These are phyloP conservation scores for Saccharomycopsis babjevae DNA, from an alignment of 805 yeast species.

Conservation along the genomic window DNA sequence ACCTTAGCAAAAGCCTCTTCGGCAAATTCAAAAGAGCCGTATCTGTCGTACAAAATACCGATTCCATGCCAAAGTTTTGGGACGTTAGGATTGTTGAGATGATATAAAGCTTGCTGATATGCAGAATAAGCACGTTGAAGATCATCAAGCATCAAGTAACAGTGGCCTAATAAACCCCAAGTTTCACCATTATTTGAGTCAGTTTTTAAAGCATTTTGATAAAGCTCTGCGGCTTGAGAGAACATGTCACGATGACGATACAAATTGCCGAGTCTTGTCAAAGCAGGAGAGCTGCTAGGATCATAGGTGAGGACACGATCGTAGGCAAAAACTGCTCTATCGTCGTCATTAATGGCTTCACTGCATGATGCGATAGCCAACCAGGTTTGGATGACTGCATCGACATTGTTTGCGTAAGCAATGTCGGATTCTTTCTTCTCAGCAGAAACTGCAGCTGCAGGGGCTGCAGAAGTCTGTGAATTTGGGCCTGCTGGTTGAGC, in stretches of 20 bases:
- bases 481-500: not conserved
- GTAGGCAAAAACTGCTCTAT: conserved; percentile 79
- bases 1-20: conserved; percentile 98
- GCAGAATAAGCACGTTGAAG: conserved; percentile 92
- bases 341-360: conserved; percentile 79
- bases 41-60: conserved; percentile 91
- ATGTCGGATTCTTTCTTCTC: conserved; percentile 20
- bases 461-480: conserved; percentile 9
- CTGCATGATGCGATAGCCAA: conserved; percentile 54
- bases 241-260: conserved; percentile 85
- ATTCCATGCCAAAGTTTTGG: conserved; percentile 99
- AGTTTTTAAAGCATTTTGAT: conserved; percentile 73
- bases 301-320: conserved; percentile 82
- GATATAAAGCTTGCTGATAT: conserved; percentile 90
- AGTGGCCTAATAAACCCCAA: conserved; percentile 95
- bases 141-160: conserved; percentile 94
- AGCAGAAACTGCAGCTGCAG: conserved; percentile 19
- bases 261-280: conserved; percentile 78
- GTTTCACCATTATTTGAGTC: conserved; percentile 89
- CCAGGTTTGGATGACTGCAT: conserved; percentile 77
- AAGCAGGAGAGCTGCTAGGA: conserved; percentile 77
- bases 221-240: conserved; percentile 88
- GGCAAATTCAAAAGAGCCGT: conserved; percentile 93
- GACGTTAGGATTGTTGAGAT: conserved; percentile 84
- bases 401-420: conserved; percentile 17